Percentiles rank a stretch among this genome's conserved stretches.
phyloP scores from a whole-genome alignment of 2,329 filamentous ascomycete species.

The Didymella arachidicola region DNA sequence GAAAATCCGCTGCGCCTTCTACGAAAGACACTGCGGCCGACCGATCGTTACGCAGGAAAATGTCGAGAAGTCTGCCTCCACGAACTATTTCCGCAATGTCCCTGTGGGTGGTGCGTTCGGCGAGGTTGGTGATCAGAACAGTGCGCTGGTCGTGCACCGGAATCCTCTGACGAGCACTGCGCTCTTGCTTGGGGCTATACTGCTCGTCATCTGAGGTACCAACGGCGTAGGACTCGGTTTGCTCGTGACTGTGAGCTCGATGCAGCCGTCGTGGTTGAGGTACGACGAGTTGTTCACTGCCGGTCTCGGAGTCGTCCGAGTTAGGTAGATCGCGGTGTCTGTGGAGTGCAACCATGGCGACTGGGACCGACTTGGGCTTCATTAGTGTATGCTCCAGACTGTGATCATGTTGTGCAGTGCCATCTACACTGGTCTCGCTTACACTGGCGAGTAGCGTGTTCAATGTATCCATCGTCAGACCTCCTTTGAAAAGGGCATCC shows the following conservation, averaged over 20 bases:
- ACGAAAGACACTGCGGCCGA: slow-evolving; percentile 75
- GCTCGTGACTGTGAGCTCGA: slow-evolving; percentile 29
- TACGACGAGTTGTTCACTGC: slow-evolving; percentile 26
- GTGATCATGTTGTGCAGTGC: slow-evolving; percentile 25
- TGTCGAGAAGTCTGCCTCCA: slow-evolving; percentile 74
- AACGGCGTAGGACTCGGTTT: slow-evolving; percentile 28
- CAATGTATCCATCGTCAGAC: slow-evolving; percentile 59
- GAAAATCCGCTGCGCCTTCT: slow-evolving; percentile 66
- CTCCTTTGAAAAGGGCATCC: slow-evolving; percentile 59
- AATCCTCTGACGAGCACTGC: slow-evolving; percentile 22
- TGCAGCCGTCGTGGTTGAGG: slow-evolving; percentile 22
- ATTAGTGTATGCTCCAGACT: slow-evolving; percentile 26
- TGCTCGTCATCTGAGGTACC: slow-evolving; percentile 28
- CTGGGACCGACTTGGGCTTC: slow-evolving; percentile 20
- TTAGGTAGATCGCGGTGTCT: slow-evolving; percentile 18
- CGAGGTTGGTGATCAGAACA: slow-evolving; percentile 68
- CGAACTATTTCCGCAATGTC: slow-evolving; percentile 72
- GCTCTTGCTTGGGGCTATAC: slow-evolving; percentile 13
- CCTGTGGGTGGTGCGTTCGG: slow-evolving; percentile 67
- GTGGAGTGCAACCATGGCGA: slow-evolving; percentile 17
- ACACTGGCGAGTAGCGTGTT: slow-evolving; percentile 55
- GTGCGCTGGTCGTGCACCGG: slow-evolving; percentile 60
- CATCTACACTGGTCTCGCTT: slow-evolving; percentile 25
- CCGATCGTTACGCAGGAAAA: slow-evolving; percentile 70
- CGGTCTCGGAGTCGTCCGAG: slow-evolving; percentile 34